These are phyloP conservation scores for Sporothrix humicola DNA, from an alignment of 2,329 filamentous ascomycete species.

Conservation along the genomic window DNA sequence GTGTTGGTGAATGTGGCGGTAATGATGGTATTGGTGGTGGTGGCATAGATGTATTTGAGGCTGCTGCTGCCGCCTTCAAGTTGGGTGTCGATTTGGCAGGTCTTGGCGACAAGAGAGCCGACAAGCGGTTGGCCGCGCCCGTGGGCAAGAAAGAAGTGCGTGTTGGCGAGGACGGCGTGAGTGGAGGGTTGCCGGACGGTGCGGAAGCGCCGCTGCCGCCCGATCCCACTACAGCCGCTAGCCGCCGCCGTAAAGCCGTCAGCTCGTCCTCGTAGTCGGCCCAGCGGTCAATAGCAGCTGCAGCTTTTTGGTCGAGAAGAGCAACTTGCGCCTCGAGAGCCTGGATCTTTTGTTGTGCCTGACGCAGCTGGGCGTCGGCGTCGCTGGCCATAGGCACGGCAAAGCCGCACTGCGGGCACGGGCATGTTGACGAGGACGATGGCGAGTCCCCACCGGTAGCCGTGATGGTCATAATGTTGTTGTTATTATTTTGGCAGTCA, in stretches of 20 bases:
- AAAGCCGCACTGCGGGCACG: constrained; percentile 38
- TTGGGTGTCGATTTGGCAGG: constrained; percentile 53
- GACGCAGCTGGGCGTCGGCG: constrained; percentile 50
- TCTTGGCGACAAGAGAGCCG: constrained; percentile 52
- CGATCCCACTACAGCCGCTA: constrained; percentile 35
- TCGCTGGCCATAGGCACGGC: constrained; percentile 16
- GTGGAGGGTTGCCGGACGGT: constrained; percentile 40
- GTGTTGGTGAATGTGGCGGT: constrained; percentile 35
- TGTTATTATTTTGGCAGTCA: not conserved
- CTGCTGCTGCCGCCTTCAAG: constrained; percentile 39
- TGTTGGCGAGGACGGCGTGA: constrained; percentile 43
- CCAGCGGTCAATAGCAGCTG: constrained; percentile 67
- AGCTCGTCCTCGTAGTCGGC: constrained; percentile 84
- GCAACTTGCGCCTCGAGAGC: constrained; percentile 75
- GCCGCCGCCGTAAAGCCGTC: constrained; percentile 56
- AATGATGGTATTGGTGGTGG: constrained; percentile 24
- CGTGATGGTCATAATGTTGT: constrained; percentile 8
- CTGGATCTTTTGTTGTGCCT: constrained; percentile 65
- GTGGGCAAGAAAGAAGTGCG: constrained; percentile 55
- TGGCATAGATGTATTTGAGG: constrained; percentile 38
- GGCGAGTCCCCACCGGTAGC: not conserved
- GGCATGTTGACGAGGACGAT: constrained; percentile 28
- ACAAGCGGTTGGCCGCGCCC: constrained; percentile 53
- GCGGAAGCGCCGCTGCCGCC: constrained; percentile 32
- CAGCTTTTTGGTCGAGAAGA: constrained; percentile 72